Conservation (phyloP, 495 filamentous ascomycete species). For the Stereocaulon alpinum region DNA sequence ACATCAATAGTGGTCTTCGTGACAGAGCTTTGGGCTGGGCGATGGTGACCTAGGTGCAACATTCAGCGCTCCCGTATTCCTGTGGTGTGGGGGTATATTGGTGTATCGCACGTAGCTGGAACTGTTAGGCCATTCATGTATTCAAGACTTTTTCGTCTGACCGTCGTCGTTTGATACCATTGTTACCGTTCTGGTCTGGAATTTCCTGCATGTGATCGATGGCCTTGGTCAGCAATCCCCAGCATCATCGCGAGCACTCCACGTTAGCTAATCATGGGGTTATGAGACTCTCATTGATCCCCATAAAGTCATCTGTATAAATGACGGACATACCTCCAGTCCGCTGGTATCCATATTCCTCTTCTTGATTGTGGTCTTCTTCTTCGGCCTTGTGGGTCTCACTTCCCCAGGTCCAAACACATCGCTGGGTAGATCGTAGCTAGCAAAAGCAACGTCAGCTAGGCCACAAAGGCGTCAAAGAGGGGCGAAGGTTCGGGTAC, state of each 20-base stretch:
- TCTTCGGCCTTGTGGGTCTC: constrained; percentile 53
- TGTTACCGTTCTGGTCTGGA: constrained; percentile 5
- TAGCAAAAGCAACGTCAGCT: constrained; percentile 30
- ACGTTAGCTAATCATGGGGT: neutral
- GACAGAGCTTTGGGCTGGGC: neutral
- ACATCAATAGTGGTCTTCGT: no score
- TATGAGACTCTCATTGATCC: neutral
- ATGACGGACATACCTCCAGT: constrained; percentile 16
- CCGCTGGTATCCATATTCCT: constrained; percentile 12
- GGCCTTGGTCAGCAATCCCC: constrained; percentile 11
- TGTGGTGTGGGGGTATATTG: neutral
- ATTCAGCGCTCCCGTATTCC: neutral
- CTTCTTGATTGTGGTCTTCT: constrained; percentile 44
- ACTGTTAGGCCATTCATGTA: neutral
- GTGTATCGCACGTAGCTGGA: constrained; percentile 3
- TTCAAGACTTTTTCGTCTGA: constrained; percentile 1
- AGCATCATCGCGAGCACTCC: constrained; percentile 8
- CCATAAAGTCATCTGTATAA: neutral
- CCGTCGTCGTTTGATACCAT: constrained; percentile 10
- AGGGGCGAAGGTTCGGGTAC: constrained; percentile 20
- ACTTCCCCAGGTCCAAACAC: constrained; percentile 76
- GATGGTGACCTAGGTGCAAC: neutral
- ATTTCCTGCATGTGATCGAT: constrained; percentile 8
- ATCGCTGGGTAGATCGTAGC: constrained; percentile 78
- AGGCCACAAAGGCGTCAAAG: neutral